phyloP scores from a whole-genome alignment of 768 basidiomycete species.

The Lactarius sanguifluus region DNA sequence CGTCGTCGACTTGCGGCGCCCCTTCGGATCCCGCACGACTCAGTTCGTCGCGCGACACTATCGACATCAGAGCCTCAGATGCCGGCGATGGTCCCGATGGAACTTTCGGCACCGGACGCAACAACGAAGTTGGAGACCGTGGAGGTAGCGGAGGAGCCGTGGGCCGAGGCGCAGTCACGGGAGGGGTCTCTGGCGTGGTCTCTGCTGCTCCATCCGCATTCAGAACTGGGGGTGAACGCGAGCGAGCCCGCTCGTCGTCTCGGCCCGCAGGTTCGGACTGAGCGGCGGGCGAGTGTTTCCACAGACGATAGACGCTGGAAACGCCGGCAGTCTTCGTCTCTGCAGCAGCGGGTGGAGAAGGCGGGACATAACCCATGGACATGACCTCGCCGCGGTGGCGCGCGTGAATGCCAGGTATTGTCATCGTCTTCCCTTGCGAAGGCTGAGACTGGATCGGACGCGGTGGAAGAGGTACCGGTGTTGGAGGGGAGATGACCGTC shows the following conservation, averaged over 20 bases:
- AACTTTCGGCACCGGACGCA: constrained; percentile 28
- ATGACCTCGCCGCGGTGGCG: constrained; percentile 83
- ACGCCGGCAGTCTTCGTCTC: constrained; percentile 52
- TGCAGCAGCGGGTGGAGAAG: constrained; percentile 39
- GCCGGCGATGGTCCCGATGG: constrained; percentile 39
- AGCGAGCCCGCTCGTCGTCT: constrained; percentile 13
- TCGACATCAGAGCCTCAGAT: constrained; percentile 56
- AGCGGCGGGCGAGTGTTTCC: constrained; percentile 54
- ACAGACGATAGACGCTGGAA: constrained; percentile 70
- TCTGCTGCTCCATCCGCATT: constrained; percentile 10
- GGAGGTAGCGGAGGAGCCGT: constrained; percentile 50
- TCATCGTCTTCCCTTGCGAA: constrained; percentile 72
- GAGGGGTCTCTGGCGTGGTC: constrained; percentile 7
- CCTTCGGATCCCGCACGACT: constrained; percentile 22
- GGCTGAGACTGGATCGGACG: constrained; percentile 74
- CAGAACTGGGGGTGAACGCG: background rate
- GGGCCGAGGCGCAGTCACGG: constrained; percentile 25
- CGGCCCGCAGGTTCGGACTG: constrained; percentile 18
- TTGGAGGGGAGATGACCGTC: constrained; percentile 8
- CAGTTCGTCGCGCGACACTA: constrained; percentile 43
- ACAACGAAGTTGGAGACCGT: constrained; percentile 39
- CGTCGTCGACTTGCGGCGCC: constrained; percentile 9
- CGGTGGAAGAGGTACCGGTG: constrained; percentile 28
- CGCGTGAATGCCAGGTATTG: constrained; percentile 84
- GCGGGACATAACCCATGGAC: constrained; percentile 76